Conservation (phyloP, 2,329 filamentous ascomycete genomes). For the Neoscytalidium dimidiatum region DNA sequence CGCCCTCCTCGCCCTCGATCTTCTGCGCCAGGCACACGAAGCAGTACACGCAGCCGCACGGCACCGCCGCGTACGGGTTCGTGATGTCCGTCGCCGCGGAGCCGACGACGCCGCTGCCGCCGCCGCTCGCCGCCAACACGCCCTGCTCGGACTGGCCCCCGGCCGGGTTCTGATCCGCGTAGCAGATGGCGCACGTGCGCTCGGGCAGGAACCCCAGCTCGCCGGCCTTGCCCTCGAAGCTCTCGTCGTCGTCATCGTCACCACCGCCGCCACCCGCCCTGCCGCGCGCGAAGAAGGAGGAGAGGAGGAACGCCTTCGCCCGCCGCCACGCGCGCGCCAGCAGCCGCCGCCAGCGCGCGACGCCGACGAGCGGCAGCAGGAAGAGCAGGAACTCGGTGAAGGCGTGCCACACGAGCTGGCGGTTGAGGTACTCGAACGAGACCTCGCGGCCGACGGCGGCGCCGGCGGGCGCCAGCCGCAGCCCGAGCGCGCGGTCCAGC, state of each 20-base stretch:
- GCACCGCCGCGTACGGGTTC: slow-evolving; percentile 89
- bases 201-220: slow-evolving; percentile 87
- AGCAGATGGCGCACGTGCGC: slow-evolving; percentile 94
- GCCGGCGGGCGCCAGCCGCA: slow-evolving; percentile 82
- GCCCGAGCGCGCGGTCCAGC: slow-evolving; percentile 78
- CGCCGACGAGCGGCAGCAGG: slow-evolving; percentile 92
- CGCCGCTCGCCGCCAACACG: slow-evolving; percentile 54
- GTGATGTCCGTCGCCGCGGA: slow-evolving; percentile 91
- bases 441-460: slow-evolving; percentile 81
- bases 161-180: slow-evolving; percentile 82
- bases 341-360: slow-evolving; percentile 90
- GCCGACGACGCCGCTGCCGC: slow-evolving; percentile 69
- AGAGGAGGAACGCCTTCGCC: slow-evolving; percentile 64
- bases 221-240: slow-evolving; percentile 57
- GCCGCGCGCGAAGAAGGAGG: too few relatives aligned
- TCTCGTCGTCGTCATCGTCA: slow-evolving; percentile 44
- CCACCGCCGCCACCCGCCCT: slow-evolving; percentile 36
- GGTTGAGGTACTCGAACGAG: slow-evolving; percentile 95
- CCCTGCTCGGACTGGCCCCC: slow-evolving; percentile 66
- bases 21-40: slow-evolving; percentile 92
- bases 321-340: slow-evolving; percentile 84
- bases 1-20: slow-evolving; percentile 88
- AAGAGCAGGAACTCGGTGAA: slow-evolving; percentile 99
- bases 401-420: slow-evolving; percentile 98
- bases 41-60: slow-evolving; percentile 92